These are phyloP conservation scores for Hysterangium stoloniferum DNA, from an alignment of 768 basidiomycete genomes.

Conservation along the genomic window DNA sequence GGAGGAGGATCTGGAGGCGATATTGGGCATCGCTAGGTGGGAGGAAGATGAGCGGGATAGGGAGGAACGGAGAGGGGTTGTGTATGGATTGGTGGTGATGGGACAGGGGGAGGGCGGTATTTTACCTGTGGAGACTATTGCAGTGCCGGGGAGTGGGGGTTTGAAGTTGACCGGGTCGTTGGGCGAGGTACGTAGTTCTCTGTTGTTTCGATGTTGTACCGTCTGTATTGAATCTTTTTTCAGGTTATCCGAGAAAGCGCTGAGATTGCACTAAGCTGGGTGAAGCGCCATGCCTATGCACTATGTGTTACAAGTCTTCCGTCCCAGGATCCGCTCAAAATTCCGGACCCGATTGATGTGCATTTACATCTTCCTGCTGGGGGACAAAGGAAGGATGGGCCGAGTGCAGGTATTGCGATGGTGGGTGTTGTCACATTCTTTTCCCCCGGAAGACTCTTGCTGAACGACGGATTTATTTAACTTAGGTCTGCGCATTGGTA, in stretches of 20 bases:
- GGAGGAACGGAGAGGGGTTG: constrained; percentile 66
- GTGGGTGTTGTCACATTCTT: constrained; percentile 30
- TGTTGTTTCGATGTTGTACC: not conserved
- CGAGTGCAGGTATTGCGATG: constrained; percentile 86
- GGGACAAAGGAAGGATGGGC: constrained; percentile 90
- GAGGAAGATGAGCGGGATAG: constrained; percentile 74
- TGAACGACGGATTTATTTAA: too few relatives aligned
- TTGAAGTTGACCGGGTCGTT: constrained; percentile 77
- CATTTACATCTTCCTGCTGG: constrained; percentile 88
- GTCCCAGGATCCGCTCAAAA: constrained; percentile 66
- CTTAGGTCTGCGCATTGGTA: constrained; percentile 74
- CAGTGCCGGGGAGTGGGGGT: constrained; percentile 65
- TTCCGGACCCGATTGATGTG: constrained; percentile 67
- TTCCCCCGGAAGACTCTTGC: not conserved
- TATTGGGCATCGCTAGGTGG: constrained; percentile 74
- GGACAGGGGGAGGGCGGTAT: constrained; percentile 83
- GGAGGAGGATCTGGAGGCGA: constrained; percentile 68
- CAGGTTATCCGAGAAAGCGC: constrained; percentile 89
- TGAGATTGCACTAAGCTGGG: constrained; percentile 88
- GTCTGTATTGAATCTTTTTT: not conserved
- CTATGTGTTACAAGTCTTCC: constrained; percentile 65
- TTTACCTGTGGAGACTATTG: constrained; percentile 76
- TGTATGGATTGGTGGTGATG: constrained; percentile 83
- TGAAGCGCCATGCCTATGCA: constrained; percentile 77
- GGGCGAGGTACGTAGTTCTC: constrained; percentile 49